Evolutionary conservation across 2,329 filamentous ascomycete genomes (phyloP), one percentile per base, ranked within the genome.

Genomic region (Juglanconis sp.): DNA sequence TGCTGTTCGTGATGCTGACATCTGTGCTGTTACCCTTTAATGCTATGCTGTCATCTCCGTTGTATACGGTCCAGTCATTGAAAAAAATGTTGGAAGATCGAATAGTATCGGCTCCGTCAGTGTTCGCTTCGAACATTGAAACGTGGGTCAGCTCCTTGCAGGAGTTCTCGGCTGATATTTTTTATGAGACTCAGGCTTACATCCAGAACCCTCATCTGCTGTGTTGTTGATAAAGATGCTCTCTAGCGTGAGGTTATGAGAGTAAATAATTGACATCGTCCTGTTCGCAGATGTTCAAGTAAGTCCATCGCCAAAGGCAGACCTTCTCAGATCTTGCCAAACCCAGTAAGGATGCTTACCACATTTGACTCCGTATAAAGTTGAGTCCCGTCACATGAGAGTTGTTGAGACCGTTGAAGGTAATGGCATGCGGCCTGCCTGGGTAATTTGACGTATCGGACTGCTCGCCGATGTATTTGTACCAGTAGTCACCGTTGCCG

Each of bases 401-500:
- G 64, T 82, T 77, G 3, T 69, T 77, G 0, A 77, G 72, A 5
- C 76, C 72, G 24, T 70, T 74, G 55, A 83, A 73, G 1, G 79
- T 81, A 46, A 84, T 73, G 7, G 75, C 74, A 56, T 82, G 80
- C 1, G 81, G 81, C 3, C 81, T 72, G 2, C 79, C 70, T 0
- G 76, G 77, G 8, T 61, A 76, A 56, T 80, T 80, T n/a, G 70
- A 73, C 5, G 64, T 65, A 10, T 74, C 63, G 3, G 49, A 31
- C 46, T 68, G 65, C 49, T 60, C 68, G 17, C 71, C 64, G 53
- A 74, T 72, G 64, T 72, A 77, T 42, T 77, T 69, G 63, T 83
- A 83, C 81, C 81, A 84, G 3, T 74, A 72, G 55, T 83, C 76
- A 0, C 81, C 81, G 62, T 83, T 82, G 3, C 81, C 81, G 62